phyloP scores from a whole-genome alignment of 148 eudicot species.

The Cornus controversa region DNA sequence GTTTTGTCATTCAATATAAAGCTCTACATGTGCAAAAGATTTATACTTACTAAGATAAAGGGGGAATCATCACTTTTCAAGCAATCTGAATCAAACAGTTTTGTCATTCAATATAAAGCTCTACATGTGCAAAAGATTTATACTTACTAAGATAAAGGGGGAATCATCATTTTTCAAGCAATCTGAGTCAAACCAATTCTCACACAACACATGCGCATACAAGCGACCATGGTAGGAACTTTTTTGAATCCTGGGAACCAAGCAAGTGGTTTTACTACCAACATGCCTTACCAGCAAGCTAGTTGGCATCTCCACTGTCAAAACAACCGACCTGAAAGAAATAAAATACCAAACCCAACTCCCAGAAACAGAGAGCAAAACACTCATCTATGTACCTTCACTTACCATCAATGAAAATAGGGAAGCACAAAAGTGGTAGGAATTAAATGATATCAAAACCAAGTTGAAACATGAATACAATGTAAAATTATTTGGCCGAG shows the following conservation, averaged over 20 bases:
- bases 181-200: background rate
- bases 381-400: too few species aligned
- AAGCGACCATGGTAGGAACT: too few species aligned
- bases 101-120: background rate
- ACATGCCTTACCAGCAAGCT: too few species aligned
- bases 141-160: background rate
- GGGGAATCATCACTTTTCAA: background rate
- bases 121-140: background rate
- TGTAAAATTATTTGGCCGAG: background rate
- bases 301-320: too few species aligned
- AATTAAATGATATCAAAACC: background rate
- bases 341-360: background rate
- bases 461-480: background rate
- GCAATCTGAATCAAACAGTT: background rate
- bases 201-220: too few species aligned
- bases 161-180: background rate
- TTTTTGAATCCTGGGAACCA: too few species aligned
- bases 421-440: background rate
- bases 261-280: too few species aligned
- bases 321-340: too few species aligned
- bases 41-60: background rate
- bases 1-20: too few species aligned
- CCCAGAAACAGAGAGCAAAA: background rate
- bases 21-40: background rate
- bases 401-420: too few species aligned